phyloP scores from a whole-genome alignment of 2,329 filamentous ascomycete species.

The Ophiostoma novo-ulmi region DNA sequence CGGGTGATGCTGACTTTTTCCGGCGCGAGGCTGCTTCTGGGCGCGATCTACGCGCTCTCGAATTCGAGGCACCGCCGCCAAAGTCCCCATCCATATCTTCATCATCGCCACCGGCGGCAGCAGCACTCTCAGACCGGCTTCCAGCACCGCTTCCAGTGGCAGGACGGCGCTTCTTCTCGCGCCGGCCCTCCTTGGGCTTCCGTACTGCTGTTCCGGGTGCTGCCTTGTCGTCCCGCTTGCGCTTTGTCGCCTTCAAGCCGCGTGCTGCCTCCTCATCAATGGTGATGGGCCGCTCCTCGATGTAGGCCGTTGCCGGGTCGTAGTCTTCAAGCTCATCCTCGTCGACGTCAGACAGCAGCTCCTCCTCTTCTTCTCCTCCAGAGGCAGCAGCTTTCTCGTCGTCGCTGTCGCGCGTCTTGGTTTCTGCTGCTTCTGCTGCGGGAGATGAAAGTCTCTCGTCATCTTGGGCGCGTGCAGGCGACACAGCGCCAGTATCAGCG shows the following conservation, averaged over 20 bases:
- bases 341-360: slow-evolving; percentile 62
- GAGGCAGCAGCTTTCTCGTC: slow-evolving; percentile 34
- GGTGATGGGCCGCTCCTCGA: slow-evolving; percentile 59
- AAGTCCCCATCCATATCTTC: slow-evolving; percentile 39
- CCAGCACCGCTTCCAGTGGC: slow-evolving; percentile 33
- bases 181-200: slow-evolving; percentile 69
- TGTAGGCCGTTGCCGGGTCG: slow-evolving; percentile 58
- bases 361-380: slow-evolving; percentile 36
- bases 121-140: slow-evolving; percentile 30
- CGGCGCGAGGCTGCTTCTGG: slow-evolving; percentile 45
- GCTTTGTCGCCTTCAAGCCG: slow-evolving; percentile 59
- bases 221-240: slow-evolving; percentile 49
- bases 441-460: slow-evolving; percentile 14
- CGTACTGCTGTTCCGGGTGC: slow-evolving; percentile 37
- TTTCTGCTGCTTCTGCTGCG: neutral
- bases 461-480: slow-evolving; percentile 25
- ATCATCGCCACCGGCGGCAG: slow-evolving; percentile 38
- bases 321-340: slow-evolving; percentile 67
- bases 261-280: slow-evolving; percentile 62
- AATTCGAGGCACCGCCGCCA: slow-evolving; percentile 18
- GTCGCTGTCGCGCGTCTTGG: slow-evolving; percentile 28
- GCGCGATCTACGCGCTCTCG: slow-evolving; percentile 32
- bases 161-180: slow-evolving; percentile 59
- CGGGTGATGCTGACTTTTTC: slow-evolving; percentile 42
- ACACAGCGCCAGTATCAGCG: slow-evolving; percentile 13